Evolutionary conservation across 495 filamentous ascomycete genomes (phyloP), one percentile per base, ranked within the genome.

Genomic region (Tuber brumale): DNA sequence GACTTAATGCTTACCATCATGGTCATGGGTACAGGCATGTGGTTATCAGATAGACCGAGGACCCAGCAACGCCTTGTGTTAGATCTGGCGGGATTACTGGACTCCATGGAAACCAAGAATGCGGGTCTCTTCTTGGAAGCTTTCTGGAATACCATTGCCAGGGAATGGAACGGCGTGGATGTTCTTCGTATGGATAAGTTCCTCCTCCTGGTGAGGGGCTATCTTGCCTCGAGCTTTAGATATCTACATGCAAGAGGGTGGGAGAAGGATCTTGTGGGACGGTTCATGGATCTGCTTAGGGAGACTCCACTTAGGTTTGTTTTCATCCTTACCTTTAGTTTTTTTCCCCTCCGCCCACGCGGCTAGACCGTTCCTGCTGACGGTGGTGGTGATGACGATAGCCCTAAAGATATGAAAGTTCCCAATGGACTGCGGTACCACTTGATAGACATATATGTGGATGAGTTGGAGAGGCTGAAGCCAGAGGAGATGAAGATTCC

Each of bases 151-250:
- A 97, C 92, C 70, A 92, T 98, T 85, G 88, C 89, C 66, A 86
- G 90, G 69, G 92, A 97, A 83, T 98, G 92, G 91, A 87, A 87
- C 45, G 86, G 88, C 35, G 92, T 99, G 76, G 96, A 97, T 84
- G 90, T 91, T 39, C 83, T 96, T 75, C 90, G 95, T 51, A 90
- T 97, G 87, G 93, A 98, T 83, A 99, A 99, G 85, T 99, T 95
- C 83, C 86, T 99, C 71, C 87, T 92, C 79, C 87, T 99, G 39
- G 90, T 97, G 73, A 89, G 95, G 70, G 88, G 89, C 74, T 92
- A 93, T 75, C 84, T 99, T 19, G 88, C 88, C 21, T 89, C 91
- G 18, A 87, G 88, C 27, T 92, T 96, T 75, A 85, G 85, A 78
- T 87, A 88, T 75, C 86, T 89, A 76, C 78, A 83, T 79, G 83